Evolutionary conservation across 2,329 filamentous ascomycete species (phyloP).

Genomic region (Leptodontidium sp.): DNA sequence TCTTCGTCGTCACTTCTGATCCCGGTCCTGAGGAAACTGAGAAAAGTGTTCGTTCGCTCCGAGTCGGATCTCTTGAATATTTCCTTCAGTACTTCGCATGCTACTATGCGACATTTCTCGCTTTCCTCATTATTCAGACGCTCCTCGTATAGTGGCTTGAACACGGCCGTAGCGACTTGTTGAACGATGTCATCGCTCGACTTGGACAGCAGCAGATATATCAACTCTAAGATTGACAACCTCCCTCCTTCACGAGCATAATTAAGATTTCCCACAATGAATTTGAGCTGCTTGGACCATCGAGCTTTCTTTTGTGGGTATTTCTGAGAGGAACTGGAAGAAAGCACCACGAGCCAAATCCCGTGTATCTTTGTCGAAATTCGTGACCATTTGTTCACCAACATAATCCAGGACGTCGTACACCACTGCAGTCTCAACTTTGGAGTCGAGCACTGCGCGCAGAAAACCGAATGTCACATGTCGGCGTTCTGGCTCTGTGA

Average conservation of each 20-base stretch:
- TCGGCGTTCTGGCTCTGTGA: conserved; percentile 91
- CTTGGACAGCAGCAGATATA: conserved; percentile 87
- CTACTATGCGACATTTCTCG: conserved; percentile 83
- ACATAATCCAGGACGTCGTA: conserved; percentile 93
- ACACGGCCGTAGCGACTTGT: conserved; percentile 82
- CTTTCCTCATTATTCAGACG: conserved; percentile 78
- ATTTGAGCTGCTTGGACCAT: conserved; percentile 88
- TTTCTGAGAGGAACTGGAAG: conserved; percentile 89
- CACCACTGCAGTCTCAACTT: conserved; percentile 83
- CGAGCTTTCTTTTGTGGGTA: conserved; percentile 92
- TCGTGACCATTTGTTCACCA: conserved; percentile 92
- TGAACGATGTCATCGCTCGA: conserved; percentile 83
- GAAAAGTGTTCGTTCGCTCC: conserved; percentile 74
- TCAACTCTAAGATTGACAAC: conserved; percentile 90
- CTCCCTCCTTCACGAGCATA: conserved; percentile 90
- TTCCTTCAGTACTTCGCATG: conserved; percentile 79
- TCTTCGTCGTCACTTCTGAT: conserved; percentile 74
- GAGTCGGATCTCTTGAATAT: conserved; percentile 81
- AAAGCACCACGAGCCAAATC: conserved; percentile 90
- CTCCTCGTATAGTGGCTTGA: conserved; percentile 84
- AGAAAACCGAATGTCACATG: conserved; percentile 96
- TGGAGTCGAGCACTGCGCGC: conserved; percentile 84
- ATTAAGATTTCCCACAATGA: conserved; percentile 88
- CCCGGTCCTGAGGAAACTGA: conserved; percentile 78
- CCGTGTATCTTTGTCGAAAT: conserved; percentile 87